phyloP scores from a whole-genome alignment of 2,329 filamentous ascomycete species.

The Macroventuria anomochaeta region DNA sequence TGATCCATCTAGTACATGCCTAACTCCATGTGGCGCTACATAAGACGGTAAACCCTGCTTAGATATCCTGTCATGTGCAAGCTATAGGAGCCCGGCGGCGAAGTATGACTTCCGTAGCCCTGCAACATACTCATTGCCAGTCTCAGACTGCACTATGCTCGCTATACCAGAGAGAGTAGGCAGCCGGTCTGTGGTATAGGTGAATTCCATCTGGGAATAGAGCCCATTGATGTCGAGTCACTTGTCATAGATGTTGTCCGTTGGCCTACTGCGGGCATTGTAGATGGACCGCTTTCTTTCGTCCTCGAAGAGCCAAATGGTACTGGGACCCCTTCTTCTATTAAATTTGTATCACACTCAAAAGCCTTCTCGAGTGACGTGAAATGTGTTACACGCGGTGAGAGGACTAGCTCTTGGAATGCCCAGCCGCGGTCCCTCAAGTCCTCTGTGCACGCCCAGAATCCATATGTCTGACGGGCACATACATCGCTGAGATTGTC shows the following conservation, averaged over 20 bases:
- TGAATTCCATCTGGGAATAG: constrained; percentile 13
- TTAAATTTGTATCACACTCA: constrained; percentile 21
- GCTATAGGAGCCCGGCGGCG: constrained; percentile 14
- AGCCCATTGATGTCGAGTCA: constrained; percentile 14
- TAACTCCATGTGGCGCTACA: constrained; percentile 13
- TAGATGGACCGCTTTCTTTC: constrained; percentile 8
- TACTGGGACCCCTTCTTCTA: constrained; percentile 6
- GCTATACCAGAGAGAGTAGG: constrained; percentile 15
- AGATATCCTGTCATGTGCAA: not conserved
- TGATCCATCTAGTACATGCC: constrained; percentile 1
- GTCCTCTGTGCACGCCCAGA: not conserved
- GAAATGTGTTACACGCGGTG: constrained; percentile 28
- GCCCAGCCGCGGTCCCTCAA: constrained; percentile 23
- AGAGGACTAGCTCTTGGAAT: constrained; percentile 29
- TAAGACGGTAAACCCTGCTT: not conserved
- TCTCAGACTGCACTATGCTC: constrained; percentile 6
- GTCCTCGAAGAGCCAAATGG: constrained; percentile 2
- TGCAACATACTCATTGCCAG: constrained; percentile 14
- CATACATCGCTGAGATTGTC: constrained; percentile 12
- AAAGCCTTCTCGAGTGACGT: constrained; percentile 20
- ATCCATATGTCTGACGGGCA: not conserved
- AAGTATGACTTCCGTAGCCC: constrained; percentile 15
- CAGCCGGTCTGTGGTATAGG: constrained; percentile 10
- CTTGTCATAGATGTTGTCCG: not conserved
- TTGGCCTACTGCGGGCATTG: not conserved